Percentiles rank a stretch among this genome's conserved stretches.
phyloP scores from a whole-genome alignment of 441 rosid genomes.

The Populus hybrid region DNA sequence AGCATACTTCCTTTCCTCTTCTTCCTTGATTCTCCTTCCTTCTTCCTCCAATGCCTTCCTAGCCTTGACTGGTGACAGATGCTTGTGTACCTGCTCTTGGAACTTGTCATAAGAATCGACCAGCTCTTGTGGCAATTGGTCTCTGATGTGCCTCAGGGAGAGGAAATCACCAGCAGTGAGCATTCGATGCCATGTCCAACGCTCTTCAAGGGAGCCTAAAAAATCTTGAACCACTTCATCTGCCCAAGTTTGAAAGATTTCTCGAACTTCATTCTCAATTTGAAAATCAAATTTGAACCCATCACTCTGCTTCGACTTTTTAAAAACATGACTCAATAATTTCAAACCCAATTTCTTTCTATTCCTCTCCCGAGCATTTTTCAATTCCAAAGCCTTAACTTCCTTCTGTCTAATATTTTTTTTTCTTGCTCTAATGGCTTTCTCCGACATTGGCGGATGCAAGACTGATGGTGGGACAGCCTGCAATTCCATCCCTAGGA shows the following conservation, averaged over 20 bases:
- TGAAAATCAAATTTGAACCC: slow-evolving; percentile 47
- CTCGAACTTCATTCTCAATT: slow-evolving; percentile 61
- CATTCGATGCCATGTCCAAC: slow-evolving; percentile 71
- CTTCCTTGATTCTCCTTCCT: slow-evolving; percentile 58
- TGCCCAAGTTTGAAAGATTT: slow-evolving; percentile 64
- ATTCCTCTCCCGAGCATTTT: slow-evolving; percentile 76
- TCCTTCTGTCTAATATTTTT: slow-evolving; percentile 85
- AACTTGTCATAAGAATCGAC: slow-evolving; percentile 73
- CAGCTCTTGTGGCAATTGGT: slow-evolving; percentile 67
- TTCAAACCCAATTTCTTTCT: slow-evolving; percentile 72
- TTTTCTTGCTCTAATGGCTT: slow-evolving; percentile 78
- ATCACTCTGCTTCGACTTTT: slow-evolving; percentile 60
- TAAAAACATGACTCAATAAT: slow-evolving; percentile 57
- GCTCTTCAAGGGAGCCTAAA: slow-evolving; percentile 66
- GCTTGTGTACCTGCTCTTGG: slow-evolving; percentile 70
- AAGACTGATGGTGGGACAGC: slow-evolving; percentile 84
- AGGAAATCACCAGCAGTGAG: slow-evolving; percentile 81
- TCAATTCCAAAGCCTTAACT: slow-evolving; percentile 61
- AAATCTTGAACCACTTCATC: slow-evolving; percentile 67
- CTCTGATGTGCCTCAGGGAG: slow-evolving; percentile 64
- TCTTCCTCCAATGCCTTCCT: slow-evolving; percentile 57
- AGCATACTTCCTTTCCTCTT: slow-evolving; percentile 59
- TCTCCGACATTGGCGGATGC: slow-evolving; percentile 74
- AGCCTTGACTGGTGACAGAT: slow-evolving; percentile 56
- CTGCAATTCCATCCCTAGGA: slow-evolving; percentile 81